A percentile compares a stretch with the other conserved stretches of the same genome.
phyloP scores from a whole-genome alignment of 1,284 basidiomycete species.

The Cryptococcus jaspeensis region DNA sequence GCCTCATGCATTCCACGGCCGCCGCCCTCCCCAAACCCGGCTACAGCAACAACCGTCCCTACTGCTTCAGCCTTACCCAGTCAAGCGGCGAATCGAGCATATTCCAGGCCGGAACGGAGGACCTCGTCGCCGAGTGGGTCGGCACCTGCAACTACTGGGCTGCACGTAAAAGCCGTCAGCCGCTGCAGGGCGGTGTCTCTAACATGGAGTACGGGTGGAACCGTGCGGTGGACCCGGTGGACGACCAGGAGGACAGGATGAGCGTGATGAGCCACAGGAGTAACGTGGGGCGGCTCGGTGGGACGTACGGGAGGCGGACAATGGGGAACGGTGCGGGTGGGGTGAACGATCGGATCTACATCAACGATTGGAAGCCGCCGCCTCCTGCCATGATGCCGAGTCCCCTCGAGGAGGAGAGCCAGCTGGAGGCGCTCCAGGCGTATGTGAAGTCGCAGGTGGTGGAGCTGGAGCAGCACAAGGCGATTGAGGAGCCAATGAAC shows the following conservation, averaged over 20 bases:
- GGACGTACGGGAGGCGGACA: conserved; percentile 49
- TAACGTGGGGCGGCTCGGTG: conserved; percentile 58
- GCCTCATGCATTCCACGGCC: conserved; percentile 82
- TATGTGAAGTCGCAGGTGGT: conserved; percentile 73
- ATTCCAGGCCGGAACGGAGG: conserved; percentile 97
- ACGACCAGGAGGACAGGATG: conserved; percentile 52
- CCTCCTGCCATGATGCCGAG: conserved; percentile 77
- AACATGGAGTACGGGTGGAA: conserved; percentile 99
- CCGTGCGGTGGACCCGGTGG: conserved; percentile 55
- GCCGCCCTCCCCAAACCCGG: conserved; percentile 86
- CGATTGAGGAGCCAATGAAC: conserved; percentile 78
- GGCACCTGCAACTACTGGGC: conserved; percentile 99
- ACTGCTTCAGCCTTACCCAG: conserved; percentile 93
- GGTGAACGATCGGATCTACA: conserved; percentile 67
- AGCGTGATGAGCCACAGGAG: conserved; percentile 50
- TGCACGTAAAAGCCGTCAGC: conserved; percentile 87
- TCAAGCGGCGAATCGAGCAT: conserved; percentile 86
- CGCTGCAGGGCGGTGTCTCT: conserved; percentile 87
- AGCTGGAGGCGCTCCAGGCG: conserved; percentile 78
- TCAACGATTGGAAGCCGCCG: conserved; percentile 94
- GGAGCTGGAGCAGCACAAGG: conserved; percentile 80
- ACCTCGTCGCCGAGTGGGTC: conserved; percentile 96
- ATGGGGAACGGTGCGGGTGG: conserved; percentile 51
- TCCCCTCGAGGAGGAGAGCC: conserved; percentile 84
- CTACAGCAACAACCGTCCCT: conserved; percentile 81